Evolutionary conservation across 441 rosid genomes (phyloP).

Genomic region (Adansonia gregorii): DNA sequence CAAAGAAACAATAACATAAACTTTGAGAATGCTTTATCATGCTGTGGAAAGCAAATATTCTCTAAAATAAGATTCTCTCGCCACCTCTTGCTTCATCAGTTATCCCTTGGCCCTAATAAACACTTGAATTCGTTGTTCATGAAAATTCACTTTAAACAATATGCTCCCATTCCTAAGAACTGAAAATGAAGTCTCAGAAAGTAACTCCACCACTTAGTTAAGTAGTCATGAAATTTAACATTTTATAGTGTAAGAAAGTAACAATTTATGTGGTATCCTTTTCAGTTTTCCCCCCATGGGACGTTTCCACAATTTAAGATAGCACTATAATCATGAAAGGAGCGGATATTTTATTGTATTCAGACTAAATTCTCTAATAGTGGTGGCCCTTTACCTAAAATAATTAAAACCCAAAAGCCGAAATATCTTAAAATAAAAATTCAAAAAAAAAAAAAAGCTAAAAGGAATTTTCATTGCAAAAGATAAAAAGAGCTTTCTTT

Average conservation of each 20-base stretch:
- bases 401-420: too few relatives aligned
- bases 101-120: conserved; percentile 10
- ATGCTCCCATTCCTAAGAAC: conserved; percentile 23
- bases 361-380: too few relatives aligned
- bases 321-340: neutral
- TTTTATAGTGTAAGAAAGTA: conserved; percentile 2
- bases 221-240: conserved; percentile 6
- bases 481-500: neutral
- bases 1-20: conserved; percentile 29
- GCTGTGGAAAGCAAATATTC: conserved; percentile 24
- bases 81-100: conserved; percentile 18
- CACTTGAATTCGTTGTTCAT: conserved; percentile 15
- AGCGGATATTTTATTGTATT: too few relatives aligned
- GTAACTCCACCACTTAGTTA: conserved; percentile 11
- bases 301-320: neutral
- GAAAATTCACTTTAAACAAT: conserved; percentile 12
- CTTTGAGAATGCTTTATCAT: conserved; percentile 33
- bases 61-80: conserved; percentile 32
- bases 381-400: too few relatives aligned
- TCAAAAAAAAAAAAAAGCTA: too few relatives aligned
- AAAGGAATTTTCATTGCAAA: neutral
- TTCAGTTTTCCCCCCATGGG: neutral
- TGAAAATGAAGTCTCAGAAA: conserved; percentile 24
- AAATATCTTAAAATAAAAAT: neutral
- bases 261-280: neutral